Base-by-base conservation (phyloP, 768 basidiomycete species). In the Pleurotus tuoliensis region DNA sequence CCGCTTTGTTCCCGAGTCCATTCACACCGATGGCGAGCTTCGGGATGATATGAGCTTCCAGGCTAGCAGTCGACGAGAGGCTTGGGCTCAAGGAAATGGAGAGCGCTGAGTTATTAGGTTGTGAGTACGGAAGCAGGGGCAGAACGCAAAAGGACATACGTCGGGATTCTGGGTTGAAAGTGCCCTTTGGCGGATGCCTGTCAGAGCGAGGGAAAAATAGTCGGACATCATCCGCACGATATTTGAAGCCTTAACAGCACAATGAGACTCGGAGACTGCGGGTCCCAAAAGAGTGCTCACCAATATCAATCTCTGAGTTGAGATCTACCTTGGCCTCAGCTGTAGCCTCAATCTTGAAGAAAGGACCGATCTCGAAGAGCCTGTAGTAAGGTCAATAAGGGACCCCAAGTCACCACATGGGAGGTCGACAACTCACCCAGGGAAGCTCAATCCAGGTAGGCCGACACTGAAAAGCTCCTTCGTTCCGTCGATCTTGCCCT, bases 1-100 rank as follows among this genome's bases (percentile, higher is more conserved):
- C 61, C 2, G 64, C 61, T 15, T 39, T 20, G 34, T 50, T 50
- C 15, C 48, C 48, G 8, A 50, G 27, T 8, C 48, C 48, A 34
- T 50, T 50, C 12, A 50, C 25, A 37, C 48, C 48, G 27, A 50
- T 13, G 5, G 48, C 48, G 22, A 50, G 13, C n/a, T 59, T 56
- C 0, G 76, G 77, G 54, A 71, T 73, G 45, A 79, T 58, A 54
- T 77, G 72, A 1, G 69, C 76, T 9, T 61, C 56, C 18, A 75
- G 24, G 9, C 58, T 64, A 8, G 65, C 69, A 27, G 65, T 67
- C 39, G 68, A 58, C 0, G 63, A 58, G 13, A 70, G 63, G 46
- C 63, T 61, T 7, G 73, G 72, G 38, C 62, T 62, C 6, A 70
- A 71, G 5, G 71, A 68, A 37, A 75, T 65, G 51, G 63, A 61